Base-by-base conservation (phyloP, 1,284 basidiomycete species). In the Ustilago vetiveriae region DNA sequence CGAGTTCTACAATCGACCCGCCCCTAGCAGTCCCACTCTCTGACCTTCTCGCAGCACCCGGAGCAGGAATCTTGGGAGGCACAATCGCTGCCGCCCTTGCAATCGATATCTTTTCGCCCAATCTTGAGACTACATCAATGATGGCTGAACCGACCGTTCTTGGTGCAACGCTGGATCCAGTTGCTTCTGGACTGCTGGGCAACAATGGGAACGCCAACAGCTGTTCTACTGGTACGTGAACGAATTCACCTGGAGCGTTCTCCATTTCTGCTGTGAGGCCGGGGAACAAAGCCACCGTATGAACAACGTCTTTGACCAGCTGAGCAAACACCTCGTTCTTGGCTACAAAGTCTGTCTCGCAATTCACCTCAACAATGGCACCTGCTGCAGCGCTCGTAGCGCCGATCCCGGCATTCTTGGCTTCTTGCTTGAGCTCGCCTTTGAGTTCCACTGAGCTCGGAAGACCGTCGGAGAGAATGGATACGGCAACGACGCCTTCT, bases 291-390 rank as follows among this genome's bases (percentile, higher is more conserved):
- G 94, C 93, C 23, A 90, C 88, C 1, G 92, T 94, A 75, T 92
- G 89, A 3, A 92, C 90, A 69, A 97, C 89, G 70, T 92, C 89
- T 33, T 87, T 85, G 13, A 91, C 89, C 26, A 95, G 87, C 57
- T 86, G 86, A 7, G 87, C 85, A 78, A 98, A 98, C 9, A 94
- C 85, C 57, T 90, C 88, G 79, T 93, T 95, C 69, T 92, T 85
- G 16, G 89, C 92, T 13, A 97, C 94, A 82, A 97, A 97, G 84
- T 98, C 94, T 37, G 94, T 97, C 85, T 98, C 94, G 85, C 94
- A 97, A 78, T 92, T 94, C 63, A 97, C 86, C 83, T 98, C 94
- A 57, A 97, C 85, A 86, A 97, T 91, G 13, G 90, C 88, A 6
- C 90, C 92, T 23, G 91, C 87, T 37, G 78, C 70, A 4, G 59